Conservation (phyloP, 2,329 filamentous ascomycete genomes). For the Neopestalotiopsis sp. region DNA sequence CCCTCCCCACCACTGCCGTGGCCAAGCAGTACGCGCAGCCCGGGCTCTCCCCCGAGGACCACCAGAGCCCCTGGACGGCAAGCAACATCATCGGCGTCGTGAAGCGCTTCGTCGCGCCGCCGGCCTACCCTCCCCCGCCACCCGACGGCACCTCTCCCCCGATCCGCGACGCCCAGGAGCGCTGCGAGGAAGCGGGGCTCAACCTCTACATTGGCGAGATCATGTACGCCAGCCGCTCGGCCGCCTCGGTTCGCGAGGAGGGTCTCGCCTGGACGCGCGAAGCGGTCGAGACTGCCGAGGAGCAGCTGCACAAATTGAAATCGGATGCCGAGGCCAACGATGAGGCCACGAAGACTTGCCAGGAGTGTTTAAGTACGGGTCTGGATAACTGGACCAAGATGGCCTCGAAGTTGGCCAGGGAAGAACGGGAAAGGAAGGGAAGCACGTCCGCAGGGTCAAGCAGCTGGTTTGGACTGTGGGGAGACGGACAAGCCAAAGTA, state of each 20-base stretch:
- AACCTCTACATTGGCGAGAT: conserved; percentile 95
- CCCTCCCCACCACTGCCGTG: conserved; percentile 42
- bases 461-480: conserved; percentile 50
- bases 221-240: conserved; percentile 68
- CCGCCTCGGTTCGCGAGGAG: conserved; percentile 58
- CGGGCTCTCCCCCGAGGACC: conserved; percentile 17
- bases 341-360: conserved; percentile 62
- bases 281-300: conserved; percentile 80
- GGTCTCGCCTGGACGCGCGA: conserved; percentile 91
- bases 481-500: conserved; percentile 34
- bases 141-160: conserved; percentile 73
- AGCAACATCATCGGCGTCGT: conserved; percentile 34
- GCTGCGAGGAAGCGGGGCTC: conserved; percentile 84
- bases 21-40: background rate
- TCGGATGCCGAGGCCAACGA: background rate
- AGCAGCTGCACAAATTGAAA: conserved; percentile 58
- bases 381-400: conserved; percentile 85
- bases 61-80: conserved; percentile 24
- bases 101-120: conserved; percentile 47
- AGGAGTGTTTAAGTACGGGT: conserved; percentile 77
- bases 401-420: conserved; percentile 68
- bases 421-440: conserved; percentile 48
- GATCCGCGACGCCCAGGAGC: conserved; percentile 65
- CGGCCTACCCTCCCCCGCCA: conserved; percentile 73
- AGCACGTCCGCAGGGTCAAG: conserved; percentile 28